Evolutionary conservation across 2,329 filamentous ascomycete genomes (phyloP), one percentile per base, ranked within the genome.

Genomic region (Penicillium capsulatum): DNA sequence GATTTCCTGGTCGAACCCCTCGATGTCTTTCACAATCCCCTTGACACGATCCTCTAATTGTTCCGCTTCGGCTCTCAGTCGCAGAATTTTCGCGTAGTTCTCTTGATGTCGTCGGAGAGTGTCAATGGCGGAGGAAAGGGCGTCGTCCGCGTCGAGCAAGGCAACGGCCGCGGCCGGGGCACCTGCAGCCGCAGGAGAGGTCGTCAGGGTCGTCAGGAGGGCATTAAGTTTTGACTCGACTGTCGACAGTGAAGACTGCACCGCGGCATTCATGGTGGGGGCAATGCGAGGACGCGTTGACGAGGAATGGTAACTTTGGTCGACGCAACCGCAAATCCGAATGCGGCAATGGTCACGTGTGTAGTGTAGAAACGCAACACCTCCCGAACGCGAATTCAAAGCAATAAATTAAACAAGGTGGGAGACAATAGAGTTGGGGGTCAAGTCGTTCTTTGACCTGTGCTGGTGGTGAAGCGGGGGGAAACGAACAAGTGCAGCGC

Each of bases 91-190:
- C 1, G 60, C 59, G 38, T 71, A 66, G 46, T 72, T 72, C 28
- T 61, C 56, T 48, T 72, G 69, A 52, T 72, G 69, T 14, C 49
- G 55, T 42, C 66, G 64, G 10, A 72, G 66, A 3, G 65, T 64
- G 16, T 64, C 48, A 16, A 72, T 60, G 14, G 68, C 59, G n/a
- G 61, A 57, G 16, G 64, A 60, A 17, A 72, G 54, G 9, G 51
- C 51, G 47, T 70, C 64, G 50, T 72, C 69, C 7, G 67, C 66
- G 32, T 64, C 53, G 20, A 71, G 53, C 6, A 72, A 58, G 36
- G 63, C 57, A 36, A 61, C 36, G 3, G 68, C 61, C 3, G 67
- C 65, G 6, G 65, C 57, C 2, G 69, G 68, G 1, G 67, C 69
- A 29, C 60, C 63, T 6, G 66, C 54, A 15, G 66, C 69, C 7